A percentile compares a stretch with the other conserved stretches of the same genome.
These are phyloP conservation scores for Trichophyton verrucosum DNA, from an alignment of 2,329 filamentous ascomycete species.

Conservation along the genomic window DNA sequence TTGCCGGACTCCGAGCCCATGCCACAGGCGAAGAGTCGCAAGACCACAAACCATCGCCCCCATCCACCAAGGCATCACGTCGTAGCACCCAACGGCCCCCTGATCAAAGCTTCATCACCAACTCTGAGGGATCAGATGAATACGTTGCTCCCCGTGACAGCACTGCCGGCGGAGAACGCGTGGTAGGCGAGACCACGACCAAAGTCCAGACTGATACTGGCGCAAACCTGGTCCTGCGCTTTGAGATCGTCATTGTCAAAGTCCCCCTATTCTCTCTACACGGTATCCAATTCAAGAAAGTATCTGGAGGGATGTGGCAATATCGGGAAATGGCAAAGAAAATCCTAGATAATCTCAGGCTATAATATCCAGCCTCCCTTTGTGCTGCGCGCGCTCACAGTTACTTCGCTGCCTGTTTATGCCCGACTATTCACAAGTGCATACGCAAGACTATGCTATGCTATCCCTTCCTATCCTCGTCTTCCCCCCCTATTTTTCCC, in stretches of 20 bases:
- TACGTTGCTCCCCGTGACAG: conserved; percentile 43
- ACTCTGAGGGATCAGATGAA: conserved; percentile 76
- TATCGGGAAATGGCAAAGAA: conserved; percentile 98
- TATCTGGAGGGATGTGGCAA: conserved; percentile 92
- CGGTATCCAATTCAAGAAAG: conserved; percentile 95
- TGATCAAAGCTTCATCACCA: conserved; percentile 64
- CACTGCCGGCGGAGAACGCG: conserved; percentile 42
- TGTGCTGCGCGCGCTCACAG: neutral
- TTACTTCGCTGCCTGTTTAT: neutral
- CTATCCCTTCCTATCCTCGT: neutral
- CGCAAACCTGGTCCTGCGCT: conserved; percentile 69
- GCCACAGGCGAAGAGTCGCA: conserved; percentile 63
- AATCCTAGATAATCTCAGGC: conserved; percentile 72
- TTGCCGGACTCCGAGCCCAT: conserved; percentile 56
- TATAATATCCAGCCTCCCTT: conserved; percentile 38
- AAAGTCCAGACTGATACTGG: conserved; percentile 85
- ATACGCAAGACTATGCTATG: too few relatives aligned
- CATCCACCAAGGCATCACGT: conserved; percentile 31
- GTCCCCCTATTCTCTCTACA: conserved; percentile 85
- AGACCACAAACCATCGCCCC: conserved; percentile 39
- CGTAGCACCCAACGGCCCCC: conserved; percentile 33
- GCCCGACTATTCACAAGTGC: too few relatives aligned
- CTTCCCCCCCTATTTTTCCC: neutral
- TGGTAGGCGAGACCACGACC: conserved; percentile 78
- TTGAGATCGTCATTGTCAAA: conserved; percentile 96